phyloP scores from a whole-genome alignment of 129 eudicot species.

The Helichrysum umbraculigerum region DNA sequence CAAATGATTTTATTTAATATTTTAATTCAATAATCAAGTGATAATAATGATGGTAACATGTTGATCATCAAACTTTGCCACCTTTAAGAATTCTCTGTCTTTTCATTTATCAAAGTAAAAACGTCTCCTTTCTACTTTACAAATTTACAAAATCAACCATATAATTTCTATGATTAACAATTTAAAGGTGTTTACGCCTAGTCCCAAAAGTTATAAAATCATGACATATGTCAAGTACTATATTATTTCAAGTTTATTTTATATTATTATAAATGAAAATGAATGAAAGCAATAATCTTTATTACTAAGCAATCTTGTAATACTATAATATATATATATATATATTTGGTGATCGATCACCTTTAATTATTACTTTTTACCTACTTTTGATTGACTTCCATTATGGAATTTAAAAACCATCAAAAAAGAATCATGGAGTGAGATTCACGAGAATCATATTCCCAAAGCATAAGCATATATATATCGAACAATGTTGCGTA shows the following conservation, averaged over 20 bases:
- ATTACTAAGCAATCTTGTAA: neutral
- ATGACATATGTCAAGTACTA: constrained; percentile 1
- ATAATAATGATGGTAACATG: constrained; percentile 19
- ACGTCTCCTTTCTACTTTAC: constrained; percentile 15
- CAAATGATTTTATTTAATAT: no score
- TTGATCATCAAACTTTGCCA: constrained; percentile 21
- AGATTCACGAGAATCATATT: constrained; percentile 28
- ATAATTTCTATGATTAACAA: no score
- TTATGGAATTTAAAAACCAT: constrained; percentile 15
- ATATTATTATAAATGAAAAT: no score
- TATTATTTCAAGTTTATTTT: neutral
- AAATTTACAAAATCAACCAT: no score
- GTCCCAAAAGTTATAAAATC: neutral
- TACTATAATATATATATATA: neutral
- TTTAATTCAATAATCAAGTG: neutral
- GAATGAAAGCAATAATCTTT: no score
- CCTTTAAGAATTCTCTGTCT: constrained; percentile 17
- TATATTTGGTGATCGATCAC: neutral
- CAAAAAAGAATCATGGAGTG: constrained; percentile 21
- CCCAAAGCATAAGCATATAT: constrained; percentile 15
- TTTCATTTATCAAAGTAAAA: constrained; percentile 14
- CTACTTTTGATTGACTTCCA: constrained; percentile 23
- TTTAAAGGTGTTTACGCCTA: neutral
- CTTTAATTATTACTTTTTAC: constrained; percentile 23
- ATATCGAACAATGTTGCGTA: neutral